Conservation (phyloP, 1,139 yeast species). For the Pichia sp. region DNA sequence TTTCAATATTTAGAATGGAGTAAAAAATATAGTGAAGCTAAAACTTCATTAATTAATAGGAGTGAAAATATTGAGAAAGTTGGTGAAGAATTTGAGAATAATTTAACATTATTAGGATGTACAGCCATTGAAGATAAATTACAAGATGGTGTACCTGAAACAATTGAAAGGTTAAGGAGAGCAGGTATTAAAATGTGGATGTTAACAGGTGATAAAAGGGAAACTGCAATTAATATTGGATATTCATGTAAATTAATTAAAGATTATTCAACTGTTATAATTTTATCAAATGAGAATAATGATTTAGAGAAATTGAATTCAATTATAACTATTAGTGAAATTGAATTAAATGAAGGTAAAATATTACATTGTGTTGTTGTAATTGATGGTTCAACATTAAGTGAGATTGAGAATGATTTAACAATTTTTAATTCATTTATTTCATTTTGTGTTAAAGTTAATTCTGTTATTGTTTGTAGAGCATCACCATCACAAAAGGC, state of each 20-base stretch:
- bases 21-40: constrained; percentile 61
- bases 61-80: constrained; percentile 57
- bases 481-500: constrained; percentile 98
- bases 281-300: constrained; percentile 49
- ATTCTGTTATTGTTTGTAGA: constrained; percentile 90
- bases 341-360: constrained; percentile 54
- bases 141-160: constrained; percentile 92
- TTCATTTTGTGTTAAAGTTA: constrained; percentile 78
- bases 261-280: constrained; percentile 85
- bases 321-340: constrained; percentile 51
- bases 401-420: constrained; percentile 63
- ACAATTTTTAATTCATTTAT: constrained; percentile 67
- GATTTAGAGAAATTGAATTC: constrained; percentile 43
- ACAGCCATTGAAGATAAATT: constrained; percentile 96
- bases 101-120: constrained; percentile 72
- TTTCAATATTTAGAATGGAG: constrained; percentile 63
- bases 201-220: constrained; percentile 96
- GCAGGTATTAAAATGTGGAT: constrained; percentile 97
- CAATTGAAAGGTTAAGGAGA: constrained; percentile 82
- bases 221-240: constrained; percentile 96
- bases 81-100: constrained; percentile 65
- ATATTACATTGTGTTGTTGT: constrained; percentile 94
- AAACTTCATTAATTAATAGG: constrained; percentile 66
- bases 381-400: constrained; percentile 81
- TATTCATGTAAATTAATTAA: constrained; percentile 88